Conservation (phyloP, 1,284 basidiomycete species). For the Malassezia japonica region DNA sequence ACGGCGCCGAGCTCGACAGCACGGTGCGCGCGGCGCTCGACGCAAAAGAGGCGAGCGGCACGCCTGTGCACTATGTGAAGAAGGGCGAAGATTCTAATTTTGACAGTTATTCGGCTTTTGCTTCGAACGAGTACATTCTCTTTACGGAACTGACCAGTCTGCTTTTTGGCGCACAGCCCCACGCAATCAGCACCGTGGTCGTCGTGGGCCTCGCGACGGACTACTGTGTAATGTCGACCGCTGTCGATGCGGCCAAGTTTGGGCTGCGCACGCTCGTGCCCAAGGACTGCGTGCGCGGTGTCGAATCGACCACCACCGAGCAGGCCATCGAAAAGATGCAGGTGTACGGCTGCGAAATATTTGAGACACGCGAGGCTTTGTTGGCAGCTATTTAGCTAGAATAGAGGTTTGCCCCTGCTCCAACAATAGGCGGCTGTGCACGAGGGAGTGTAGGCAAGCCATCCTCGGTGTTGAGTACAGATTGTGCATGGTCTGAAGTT, state of each 20-base stretch:
- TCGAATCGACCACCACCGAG: slow-evolving; percentile 6
- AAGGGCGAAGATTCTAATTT: slow-evolving; percentile 49
- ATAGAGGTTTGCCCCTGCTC: too few species aligned
- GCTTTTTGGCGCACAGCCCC: slow-evolving; percentile 3
- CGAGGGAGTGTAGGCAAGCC: too few species aligned
- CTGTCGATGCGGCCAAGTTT: slow-evolving; percentile 52
- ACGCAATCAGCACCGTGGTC: slow-evolving; percentile 52
- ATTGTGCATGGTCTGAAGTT: too few species aligned
- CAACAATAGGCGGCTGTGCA: too few species aligned
- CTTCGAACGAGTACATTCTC: slow-evolving; percentile 13
- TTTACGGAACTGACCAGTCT: slow-evolving; percentile 19
- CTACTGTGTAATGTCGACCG: slow-evolving; percentile 55
- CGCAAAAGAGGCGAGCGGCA: slow-evolving; percentile 8
- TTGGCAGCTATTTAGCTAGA: background rate
- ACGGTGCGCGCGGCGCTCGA: slow-evolving; percentile 47
- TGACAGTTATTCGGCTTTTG: slow-evolving; percentile 56
- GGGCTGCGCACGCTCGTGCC: slow-evolving; percentile 51
- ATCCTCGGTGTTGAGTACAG: too few species aligned
- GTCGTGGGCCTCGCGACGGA: slow-evolving; percentile 59
- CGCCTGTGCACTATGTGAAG: slow-evolving; percentile 11
- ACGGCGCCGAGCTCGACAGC: slow-evolving; percentile 52
- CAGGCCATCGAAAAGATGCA: slow-evolving; percentile 4
- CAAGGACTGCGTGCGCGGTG: slow-evolving; percentile 16
- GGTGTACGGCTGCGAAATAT: background rate
- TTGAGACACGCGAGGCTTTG: background rate